Evolutionary conservation across 2,329 filamentous ascomycete species (phyloP).

Genomic region (Neonectria sp.): DNA sequence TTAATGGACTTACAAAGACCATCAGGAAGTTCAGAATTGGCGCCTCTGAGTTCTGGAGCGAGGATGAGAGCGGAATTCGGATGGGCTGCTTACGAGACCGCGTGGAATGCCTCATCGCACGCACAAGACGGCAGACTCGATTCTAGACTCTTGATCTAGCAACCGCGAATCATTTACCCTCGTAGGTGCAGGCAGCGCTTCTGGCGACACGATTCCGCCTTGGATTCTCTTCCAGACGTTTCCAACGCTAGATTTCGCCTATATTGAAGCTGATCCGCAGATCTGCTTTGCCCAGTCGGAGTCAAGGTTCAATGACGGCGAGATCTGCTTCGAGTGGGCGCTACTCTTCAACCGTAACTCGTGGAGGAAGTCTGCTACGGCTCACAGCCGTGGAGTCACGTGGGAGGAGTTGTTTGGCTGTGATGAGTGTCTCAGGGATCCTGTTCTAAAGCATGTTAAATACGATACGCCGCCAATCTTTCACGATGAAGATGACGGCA

Average conservation of each 20-base stretch:
- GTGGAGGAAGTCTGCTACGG: slow-evolving; percentile 8
- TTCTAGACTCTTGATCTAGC: not conserved
- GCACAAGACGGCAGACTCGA: not conserved
- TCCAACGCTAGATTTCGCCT: slow-evolving; percentile 4
- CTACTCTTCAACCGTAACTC: slow-evolving; percentile 8
- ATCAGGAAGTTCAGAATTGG: not conserved
- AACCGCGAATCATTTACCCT: slow-evolving; percentile 15
- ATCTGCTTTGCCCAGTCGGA: slow-evolving; percentile 23
- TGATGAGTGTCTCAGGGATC: slow-evolving; percentile 10
- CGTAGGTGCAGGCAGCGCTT: slow-evolving; percentile 9
- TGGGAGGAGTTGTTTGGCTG: slow-evolving; percentile 16
- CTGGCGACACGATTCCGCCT: slow-evolving; percentile 3
- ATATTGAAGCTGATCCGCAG: slow-evolving; percentile 9
- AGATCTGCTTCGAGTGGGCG: slow-evolving; percentile 10
- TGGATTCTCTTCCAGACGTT: slow-evolving; percentile 17
- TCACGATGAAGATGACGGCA: not conserved
- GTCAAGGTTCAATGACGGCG: slow-evolving; percentile 1
- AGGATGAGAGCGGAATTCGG: slow-evolving; percentile 10
- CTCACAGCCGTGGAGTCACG: not conserved
- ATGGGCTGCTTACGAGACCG: slow-evolving; percentile 13
- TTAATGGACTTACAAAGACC: not conserved
- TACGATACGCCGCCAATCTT: not conserved
- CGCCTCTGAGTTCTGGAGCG: slow-evolving; percentile 11
- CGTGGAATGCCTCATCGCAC: slow-evolving; percentile 7
- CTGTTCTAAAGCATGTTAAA: not conserved